Conservation (phyloP, 139 green algal genomes). For the Volvox africanus region DNA sequence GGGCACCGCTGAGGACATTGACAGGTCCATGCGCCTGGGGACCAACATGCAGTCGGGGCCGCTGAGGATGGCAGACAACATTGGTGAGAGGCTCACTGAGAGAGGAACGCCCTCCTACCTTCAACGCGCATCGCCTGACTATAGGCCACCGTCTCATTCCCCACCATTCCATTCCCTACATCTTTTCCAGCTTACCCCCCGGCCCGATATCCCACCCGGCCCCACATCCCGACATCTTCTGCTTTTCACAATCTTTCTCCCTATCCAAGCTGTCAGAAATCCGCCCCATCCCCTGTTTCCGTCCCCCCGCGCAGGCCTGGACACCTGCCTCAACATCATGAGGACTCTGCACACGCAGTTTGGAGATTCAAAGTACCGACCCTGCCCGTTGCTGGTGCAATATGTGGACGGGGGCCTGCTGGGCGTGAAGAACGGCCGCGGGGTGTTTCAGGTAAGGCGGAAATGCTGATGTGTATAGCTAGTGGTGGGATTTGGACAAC, state of each 20-base stretch:
- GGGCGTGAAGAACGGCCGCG: slow-evolving; percentile 64
- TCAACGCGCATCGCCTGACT: too few species aligned
- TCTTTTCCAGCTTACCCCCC: too few species aligned
- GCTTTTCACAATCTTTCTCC: neutral
- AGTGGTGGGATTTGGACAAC: neutral
- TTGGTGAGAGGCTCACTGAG: slow-evolving; percentile 60
- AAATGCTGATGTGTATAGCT: neutral
- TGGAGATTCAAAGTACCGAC: slow-evolving; percentile 94
- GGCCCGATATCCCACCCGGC: too few species aligned
- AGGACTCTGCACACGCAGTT: slow-evolving; percentile 86
- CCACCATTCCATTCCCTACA: neutral
- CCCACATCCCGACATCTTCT: too few species aligned
- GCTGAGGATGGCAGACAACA: slow-evolving; percentile 83
- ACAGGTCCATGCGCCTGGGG: slow-evolving; percentile 84
- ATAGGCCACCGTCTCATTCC: too few species aligned
- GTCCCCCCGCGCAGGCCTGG: slow-evolving; percentile 70
- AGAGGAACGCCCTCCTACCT: too few species aligned
- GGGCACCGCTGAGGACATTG: slow-evolving; percentile 88
- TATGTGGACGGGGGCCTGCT: slow-evolving; percentile 93
- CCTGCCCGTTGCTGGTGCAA: slow-evolving; percentile 87
- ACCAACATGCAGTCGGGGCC: slow-evolving; percentile 90
- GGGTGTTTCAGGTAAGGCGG: slow-evolving; percentile 25
- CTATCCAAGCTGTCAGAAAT: too few species aligned
- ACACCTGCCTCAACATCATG: slow-evolving; percentile 95
- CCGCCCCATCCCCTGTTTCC: neutral